Percentiles rank a stretch among this genome's conserved stretches.
phyloP scores from a whole-genome alignment of 1,139 yeast species.

The Candida glucosophila region DNA sequence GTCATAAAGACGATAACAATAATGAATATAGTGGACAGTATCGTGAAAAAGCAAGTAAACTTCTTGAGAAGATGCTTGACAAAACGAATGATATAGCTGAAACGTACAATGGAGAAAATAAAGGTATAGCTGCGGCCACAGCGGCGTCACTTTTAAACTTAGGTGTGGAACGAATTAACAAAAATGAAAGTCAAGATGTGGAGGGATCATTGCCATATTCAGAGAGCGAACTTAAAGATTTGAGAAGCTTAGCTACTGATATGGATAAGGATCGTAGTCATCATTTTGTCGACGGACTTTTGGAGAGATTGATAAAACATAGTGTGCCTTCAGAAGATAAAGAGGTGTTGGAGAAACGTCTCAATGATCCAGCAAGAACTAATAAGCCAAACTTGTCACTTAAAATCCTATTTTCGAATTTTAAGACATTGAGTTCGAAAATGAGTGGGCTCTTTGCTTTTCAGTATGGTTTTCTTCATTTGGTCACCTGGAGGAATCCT shows the following conservation, averaged over 20 bases:
- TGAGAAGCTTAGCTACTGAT: too few relatives aligned
- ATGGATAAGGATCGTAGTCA: conserved; percentile 4
- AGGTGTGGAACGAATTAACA: conserved; percentile 36
- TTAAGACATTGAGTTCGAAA: conserved; percentile 43
- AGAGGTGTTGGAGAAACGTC: conserved; percentile 32
- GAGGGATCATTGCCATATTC: too few relatives aligned
- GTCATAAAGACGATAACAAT: too few relatives aligned
- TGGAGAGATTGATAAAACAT: conserved; percentile 43
- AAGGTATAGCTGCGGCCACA: conserved; percentile 49
- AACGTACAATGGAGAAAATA: conserved; percentile 25
- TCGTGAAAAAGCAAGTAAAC: conserved; percentile 6
- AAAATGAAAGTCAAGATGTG: too few relatives aligned
- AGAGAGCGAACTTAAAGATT: conserved; percentile 12
- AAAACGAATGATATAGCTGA: conserved; percentile 19
- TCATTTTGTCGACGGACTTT: conserved; percentile 51
- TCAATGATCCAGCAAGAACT: conserved; percentile 37
- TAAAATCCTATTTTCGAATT: conserved; percentile 37
- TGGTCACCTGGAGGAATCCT: conserved; percentile 59
- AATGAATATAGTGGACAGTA: background rate
- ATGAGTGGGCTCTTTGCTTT: conserved; percentile 45
- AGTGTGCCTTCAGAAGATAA: conserved; percentile 42
- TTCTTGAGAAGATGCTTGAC: conserved; percentile 11
- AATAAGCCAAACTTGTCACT: conserved; percentile 44
- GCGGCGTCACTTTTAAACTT: conserved; percentile 50
- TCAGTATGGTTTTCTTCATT: conserved; percentile 47